Evolutionary conservation across 2,329 filamentous ascomycete genomes (phyloP), one percentile per base, ranked within the genome.

Genomic region (Coniochaeta hoffmannii): DNA sequence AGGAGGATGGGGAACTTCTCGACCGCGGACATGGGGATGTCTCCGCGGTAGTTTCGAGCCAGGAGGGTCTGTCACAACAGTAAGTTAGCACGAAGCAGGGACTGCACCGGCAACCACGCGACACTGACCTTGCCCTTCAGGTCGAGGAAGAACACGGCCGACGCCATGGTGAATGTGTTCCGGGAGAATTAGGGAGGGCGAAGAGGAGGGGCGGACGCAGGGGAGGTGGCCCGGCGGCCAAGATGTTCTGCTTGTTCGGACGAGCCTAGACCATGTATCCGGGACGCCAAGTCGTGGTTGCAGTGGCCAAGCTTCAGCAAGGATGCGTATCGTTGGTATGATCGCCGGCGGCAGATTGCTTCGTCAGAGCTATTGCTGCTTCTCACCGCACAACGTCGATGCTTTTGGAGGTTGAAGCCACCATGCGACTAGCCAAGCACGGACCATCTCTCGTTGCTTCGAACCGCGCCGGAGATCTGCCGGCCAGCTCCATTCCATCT

Each of bases 11-110:
- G 94, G 71, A 99, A 99, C 73, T 96, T 95, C 76, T 99, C 94
- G 66, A 99, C 94, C 34, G 94, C 94, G 57, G 91, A 96, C 94
- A 99, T 97, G 73, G 94, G 94, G 62, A 99, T 96, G 67, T 99
- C 94, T 72, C 94, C 94, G 71, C 94, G 85, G 74, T 99, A 99
- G 78, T 99, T 99, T 69, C 94, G 90, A 73, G 94, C 94, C 68
- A 99, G 82, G 65, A 99, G 92, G 78, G 94, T 97, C 92, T 96
- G 71, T 22, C 36, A 22, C 56, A 55, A 60, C 62, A 53, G 34
- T 53, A 44, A 57, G 55, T 12, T 15, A 50, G 11, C 41, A 14
- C n/a, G n/a, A n/a, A 30, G 19, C 31, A 30, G 34, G 12, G 30
- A 32, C 30, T 32, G 30, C n/a, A 19, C n/a, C n/a, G n/a, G 30